A percentile compares a stretch with the other conserved stretches of the same genome.
These are phyloP conservation scores for Cladobotryum mycophilum DNA, from an alignment of 2,329 filamentous ascomycete genomes.

Conservation along the genomic window DNA sequence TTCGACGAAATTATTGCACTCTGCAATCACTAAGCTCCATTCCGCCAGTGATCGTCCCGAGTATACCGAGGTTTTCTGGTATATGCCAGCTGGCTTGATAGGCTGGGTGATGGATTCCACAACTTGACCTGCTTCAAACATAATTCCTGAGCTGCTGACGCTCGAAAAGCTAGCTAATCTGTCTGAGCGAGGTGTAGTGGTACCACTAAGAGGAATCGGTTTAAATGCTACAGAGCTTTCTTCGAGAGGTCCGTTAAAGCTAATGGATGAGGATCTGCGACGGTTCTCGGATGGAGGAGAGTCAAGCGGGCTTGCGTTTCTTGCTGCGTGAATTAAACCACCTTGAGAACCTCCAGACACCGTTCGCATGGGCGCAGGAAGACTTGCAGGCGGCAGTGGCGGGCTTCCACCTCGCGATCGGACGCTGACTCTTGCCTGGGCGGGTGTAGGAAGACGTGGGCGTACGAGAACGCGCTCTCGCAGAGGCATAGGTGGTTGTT, in stretches of 20 bases:
- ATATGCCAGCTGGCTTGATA: constrained; percentile 40
- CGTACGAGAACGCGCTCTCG: constrained; percentile 59
- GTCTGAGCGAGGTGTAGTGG: constrained; percentile 1
- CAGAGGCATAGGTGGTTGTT: constrained; percentile 46
- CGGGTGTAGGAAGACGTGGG: constrained; percentile 63
- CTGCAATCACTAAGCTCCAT: constrained; percentile 67
- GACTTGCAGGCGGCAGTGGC: constrained; percentile 30
- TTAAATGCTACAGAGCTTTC: not conserved
- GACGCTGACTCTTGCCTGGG: constrained; percentile 55
- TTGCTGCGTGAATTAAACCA: constrained; percentile 45
- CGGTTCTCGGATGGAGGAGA: constrained; percentile 26
- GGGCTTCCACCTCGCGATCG: constrained; percentile 34
- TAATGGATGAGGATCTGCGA: constrained; percentile 14
- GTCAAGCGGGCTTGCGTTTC: constrained; percentile 39
- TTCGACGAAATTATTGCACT: constrained; percentile 78
- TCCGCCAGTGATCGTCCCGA: constrained; percentile 69
- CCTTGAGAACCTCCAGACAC: constrained; percentile 40
- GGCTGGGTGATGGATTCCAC: constrained; percentile 20
- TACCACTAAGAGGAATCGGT: not conserved
- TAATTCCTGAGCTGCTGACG: not conserved
- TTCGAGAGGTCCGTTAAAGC: not conserved
- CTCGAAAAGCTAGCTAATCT: not conserved
- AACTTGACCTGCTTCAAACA: constrained; percentile 1
- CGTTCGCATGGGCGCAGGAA: constrained; percentile 40
- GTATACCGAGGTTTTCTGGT: constrained; percentile 49